A percentile compares a stretch with the other conserved stretches of the same genome.
Conservation (phyloP, 1,139 yeast genomes). For the Candida neerlandica region DNA sequence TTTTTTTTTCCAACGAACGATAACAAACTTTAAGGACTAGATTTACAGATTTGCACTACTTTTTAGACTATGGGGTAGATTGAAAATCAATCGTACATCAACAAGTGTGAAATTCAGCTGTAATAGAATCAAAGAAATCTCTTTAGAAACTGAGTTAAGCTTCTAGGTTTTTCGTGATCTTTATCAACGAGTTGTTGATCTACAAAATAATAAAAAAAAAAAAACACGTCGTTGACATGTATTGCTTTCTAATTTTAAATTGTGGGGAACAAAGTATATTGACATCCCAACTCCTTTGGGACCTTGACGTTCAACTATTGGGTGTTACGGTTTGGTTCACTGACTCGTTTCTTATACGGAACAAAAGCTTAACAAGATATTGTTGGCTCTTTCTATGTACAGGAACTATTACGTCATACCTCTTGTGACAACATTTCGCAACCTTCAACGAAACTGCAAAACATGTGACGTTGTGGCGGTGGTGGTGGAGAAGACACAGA, state of each 20-base stretch:
- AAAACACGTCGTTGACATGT: background rate
- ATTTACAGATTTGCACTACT: constrained; percentile 1
- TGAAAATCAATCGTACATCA: background rate
- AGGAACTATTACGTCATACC: background rate
- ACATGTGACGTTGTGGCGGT: no score
- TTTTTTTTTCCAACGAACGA: constrained; percentile 1
- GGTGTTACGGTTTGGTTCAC: background rate
- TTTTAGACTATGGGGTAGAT: background rate
- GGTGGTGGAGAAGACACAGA: no score
- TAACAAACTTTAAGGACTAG: background rate
- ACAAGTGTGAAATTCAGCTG: no score
- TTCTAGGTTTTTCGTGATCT: background rate
- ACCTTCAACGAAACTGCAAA: background rate
- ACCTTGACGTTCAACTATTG: background rate
- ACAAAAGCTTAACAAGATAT: background rate
- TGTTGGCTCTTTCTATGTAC: background rate
- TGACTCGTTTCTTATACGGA: background rate
- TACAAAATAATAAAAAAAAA: no score
- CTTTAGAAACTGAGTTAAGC: background rate
- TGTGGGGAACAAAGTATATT: constrained; percentile 1
- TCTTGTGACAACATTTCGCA: background rate
- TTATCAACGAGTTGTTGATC: no score
- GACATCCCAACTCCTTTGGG: background rate
- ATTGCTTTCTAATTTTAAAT: background rate
- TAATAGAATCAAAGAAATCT: no score